A percentile compares a stretch with the other conserved stretches of the same genome.
phyloP scores from a whole-genome alignment of 2,329 filamentous ascomycete genomes.

The Chalaropsis ovoidea region DNA sequence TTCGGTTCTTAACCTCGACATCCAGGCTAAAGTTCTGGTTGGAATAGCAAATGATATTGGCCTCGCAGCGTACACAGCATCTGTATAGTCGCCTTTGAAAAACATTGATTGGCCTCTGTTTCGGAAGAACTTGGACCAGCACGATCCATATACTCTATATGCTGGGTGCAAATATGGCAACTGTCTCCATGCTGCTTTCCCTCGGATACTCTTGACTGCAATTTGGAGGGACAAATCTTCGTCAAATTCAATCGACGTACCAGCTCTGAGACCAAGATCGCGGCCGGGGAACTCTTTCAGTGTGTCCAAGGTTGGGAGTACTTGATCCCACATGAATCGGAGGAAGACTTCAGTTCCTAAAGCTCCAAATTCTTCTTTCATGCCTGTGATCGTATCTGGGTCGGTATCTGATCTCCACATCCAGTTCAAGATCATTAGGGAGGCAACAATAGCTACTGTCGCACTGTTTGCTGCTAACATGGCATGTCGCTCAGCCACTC shows the following conservation, averaged over 20 bases:
- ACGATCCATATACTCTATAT: constrained; percentile 13
- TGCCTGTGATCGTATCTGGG: not conserved
- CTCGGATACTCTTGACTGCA: not conserved
- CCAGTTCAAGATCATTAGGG: constrained; percentile 18
- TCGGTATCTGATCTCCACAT: not conserved
- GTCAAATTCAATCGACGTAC: constrained; percentile 7
- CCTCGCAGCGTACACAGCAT: not conserved
- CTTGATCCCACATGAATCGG: constrained; percentile 20
- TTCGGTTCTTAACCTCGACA: not conserved
- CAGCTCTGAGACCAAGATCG: constrained; percentile 8
- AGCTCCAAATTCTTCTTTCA: not conserved
- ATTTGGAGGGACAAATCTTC: constrained; percentile 4
- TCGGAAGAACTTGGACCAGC: constrained; percentile 18
- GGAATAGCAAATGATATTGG: constrained; percentile 21
- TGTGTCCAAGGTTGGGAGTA: constrained; percentile 7
- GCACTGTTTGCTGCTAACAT: constrained; percentile 5
- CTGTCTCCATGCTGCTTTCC: constrained; percentile 4
- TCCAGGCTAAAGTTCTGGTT: not conserved
- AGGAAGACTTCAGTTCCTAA: constrained; percentile 18
- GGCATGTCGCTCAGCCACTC: not conserved
- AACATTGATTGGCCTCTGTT: constrained; percentile 16
- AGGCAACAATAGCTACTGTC: constrained; percentile 10
- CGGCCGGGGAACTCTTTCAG: constrained; percentile 13
- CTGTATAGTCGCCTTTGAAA: constrained; percentile 14
- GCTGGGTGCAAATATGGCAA: constrained; percentile 17